A percentile compares a stretch with the other conserved stretches of the same genome.
Evolutionary conservation across 768 basidiomycete species (phyloP).

Genomic region (Amanita brunnescens): DNA sequence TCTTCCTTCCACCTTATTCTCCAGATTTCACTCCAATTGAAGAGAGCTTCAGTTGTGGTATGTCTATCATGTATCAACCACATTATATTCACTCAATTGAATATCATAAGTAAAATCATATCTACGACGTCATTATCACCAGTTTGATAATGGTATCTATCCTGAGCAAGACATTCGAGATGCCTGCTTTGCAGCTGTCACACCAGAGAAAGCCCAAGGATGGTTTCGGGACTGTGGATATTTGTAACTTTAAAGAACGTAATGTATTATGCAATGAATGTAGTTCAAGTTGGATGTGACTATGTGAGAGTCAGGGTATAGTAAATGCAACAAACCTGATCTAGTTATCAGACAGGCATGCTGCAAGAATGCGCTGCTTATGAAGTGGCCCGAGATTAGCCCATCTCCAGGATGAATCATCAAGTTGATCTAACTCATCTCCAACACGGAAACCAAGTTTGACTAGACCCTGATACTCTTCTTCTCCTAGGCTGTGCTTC

Average conservation of each 20-base stretch:
- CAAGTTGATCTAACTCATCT: conserved; percentile 5
- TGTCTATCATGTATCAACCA: conserved; percentile 4
- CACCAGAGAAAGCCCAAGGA: conserved; percentile 13
- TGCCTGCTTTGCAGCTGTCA: conserved; percentile 11
- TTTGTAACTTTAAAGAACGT: not conserved
- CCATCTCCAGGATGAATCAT: conserved; percentile 4
- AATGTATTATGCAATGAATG: not conserved
- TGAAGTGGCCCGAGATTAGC: conserved; percentile 10
- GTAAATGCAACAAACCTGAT: not conserved
- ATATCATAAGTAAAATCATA: conserved; percentile 17
- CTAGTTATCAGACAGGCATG: conserved; percentile 5
- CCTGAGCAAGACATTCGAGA: conserved; percentile 12
- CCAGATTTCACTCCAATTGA: conserved; percentile 30
- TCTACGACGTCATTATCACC: conserved; percentile 13
- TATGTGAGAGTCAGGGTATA: conserved; percentile 1
- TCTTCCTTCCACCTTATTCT: conserved; percentile 27
- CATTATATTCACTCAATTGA: not conserved
- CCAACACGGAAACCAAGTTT: conserved; percentile 9
- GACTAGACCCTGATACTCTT: not conserved
- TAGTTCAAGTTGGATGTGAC: conserved; percentile 1
- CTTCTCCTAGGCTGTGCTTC: not conserved
- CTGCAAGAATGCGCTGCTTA: conserved; percentile 6
- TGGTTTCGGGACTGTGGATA: conserved; percentile 17
- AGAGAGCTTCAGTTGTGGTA: conserved; percentile 23
- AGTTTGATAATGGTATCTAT: conserved; percentile 10